These are phyloP conservation scores for Sindora glabra DNA, from an alignment of 306 rosid species.

Conservation along the genomic window DNA sequence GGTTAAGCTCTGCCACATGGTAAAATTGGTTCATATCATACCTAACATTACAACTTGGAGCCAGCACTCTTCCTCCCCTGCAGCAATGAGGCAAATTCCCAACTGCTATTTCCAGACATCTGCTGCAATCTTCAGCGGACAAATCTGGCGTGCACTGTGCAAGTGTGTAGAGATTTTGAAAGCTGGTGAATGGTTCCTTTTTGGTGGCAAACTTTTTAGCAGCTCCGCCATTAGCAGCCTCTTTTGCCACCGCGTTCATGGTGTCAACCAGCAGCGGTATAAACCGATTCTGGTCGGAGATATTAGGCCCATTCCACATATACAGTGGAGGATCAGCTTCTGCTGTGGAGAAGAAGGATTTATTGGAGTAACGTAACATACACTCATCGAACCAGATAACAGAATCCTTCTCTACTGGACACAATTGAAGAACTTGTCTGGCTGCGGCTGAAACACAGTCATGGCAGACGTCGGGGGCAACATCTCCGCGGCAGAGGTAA, in stretches of 20 bases:
- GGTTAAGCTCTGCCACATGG: neutral
- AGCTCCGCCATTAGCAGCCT: too few relatives aligned
- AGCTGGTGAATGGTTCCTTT: neutral
- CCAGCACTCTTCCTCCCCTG: neutral
- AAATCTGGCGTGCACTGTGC: conserved; percentile 32
- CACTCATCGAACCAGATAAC: conserved; percentile 15
- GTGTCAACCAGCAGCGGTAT: neutral
- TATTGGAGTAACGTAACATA: conserved; percentile 21
- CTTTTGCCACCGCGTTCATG: neutral
- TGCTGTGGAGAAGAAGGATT: neutral
- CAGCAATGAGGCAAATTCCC: neutral
- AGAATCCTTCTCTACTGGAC: conserved; percentile 11
- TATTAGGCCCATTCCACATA: neutral
- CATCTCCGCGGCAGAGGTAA: conserved; percentile 32
- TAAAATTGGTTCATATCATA: neutral
- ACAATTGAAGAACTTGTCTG: neutral
- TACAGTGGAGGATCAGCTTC: neutral
- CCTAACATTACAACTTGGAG: conserved; percentile 9
- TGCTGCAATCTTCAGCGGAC: neutral
- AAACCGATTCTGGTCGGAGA: neutral
- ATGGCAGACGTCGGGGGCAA: neutral
- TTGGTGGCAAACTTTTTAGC: too few relatives aligned
- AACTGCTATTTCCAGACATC: conserved; percentile 4
- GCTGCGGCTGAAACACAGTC: conserved; percentile 16
- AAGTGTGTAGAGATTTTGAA: conserved; percentile 15